Base-by-base conservation (phyloP, 495 filamentous ascomycete species). In the Endocarpon pusillum region DNA sequence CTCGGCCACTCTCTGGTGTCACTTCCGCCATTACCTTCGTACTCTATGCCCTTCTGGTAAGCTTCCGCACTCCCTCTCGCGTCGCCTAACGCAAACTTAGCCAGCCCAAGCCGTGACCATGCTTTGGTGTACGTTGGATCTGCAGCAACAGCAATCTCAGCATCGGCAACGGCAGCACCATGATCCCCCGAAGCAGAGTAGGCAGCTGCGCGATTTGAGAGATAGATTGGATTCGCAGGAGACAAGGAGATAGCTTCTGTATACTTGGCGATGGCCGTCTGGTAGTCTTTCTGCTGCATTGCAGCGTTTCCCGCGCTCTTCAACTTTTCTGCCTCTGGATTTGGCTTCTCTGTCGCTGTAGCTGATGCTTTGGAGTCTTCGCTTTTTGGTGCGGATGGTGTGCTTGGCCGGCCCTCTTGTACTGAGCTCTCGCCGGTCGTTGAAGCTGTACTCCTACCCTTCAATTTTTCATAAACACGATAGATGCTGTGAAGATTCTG, bases 41-140 rank as follows among this genome's bases (percentile, higher is more conserved):
- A 67, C 47, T 94, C 85, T 44, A 97, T 96, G 15, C 89, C 89
- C 55, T 80, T 74, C 51, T 73, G 58, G 54, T 97, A 97, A 17
- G 89, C 89, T 50, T 96, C 89, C 81, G 94, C 89, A 34, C 74
- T 73, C 9, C 81, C 87, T 51, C 76, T 78, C 39, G 78, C 75
- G 51, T 97, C 86, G 21, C 84, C 89, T 40, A 92, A 63, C 30
- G 85, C 85, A 49, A 83, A 97, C 16, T 76, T 66, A 21, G 89
- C 89, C 11, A 94, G 75, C 8, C 89, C 89, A 14, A 97, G 69
- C 23, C 89, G 65, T 42, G 73, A 81, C 89, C 89, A 97, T 5
- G 82, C 89, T 63, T 96, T 96, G 43, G 82, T 86, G 64, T 94
- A 96, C 45, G 73, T 79, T 17, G 89, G 83, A 52, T 96, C 89